A percentile compares a stretch with the other conserved stretches of the same genome.
These are phyloP conservation scores for Botrytis paeoniae DNA, from an alignment of 2,329 filamentous ascomycete species.

Conservation along the genomic window DNA sequence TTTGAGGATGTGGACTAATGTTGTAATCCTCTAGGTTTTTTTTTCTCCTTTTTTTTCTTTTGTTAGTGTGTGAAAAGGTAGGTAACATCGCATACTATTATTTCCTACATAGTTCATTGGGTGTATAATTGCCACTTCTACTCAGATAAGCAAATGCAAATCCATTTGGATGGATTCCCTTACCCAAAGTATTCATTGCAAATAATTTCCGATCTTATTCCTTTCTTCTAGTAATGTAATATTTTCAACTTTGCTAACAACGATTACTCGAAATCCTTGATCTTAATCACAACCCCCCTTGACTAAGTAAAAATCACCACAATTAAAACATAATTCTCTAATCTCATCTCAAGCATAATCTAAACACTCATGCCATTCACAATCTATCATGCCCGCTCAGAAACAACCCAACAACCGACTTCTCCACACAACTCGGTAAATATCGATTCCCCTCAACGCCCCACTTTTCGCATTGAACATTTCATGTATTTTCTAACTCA, in stretches of 20 bases:
- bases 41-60: too few relatives aligned
- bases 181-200: too few relatives aligned
- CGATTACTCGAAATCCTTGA: too few relatives aligned
- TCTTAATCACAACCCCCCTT: too few relatives aligned
- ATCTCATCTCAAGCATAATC: background rate
- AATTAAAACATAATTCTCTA: background rate
- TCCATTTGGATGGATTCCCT: too few relatives aligned
- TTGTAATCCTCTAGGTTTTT: background rate
- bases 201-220: background rate
- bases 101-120: too few relatives aligned
- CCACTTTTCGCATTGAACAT: background rate
- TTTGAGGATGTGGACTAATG: background rate
- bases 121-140: too few relatives aligned
- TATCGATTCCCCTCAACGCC: background rate
- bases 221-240: rapidly evolving
- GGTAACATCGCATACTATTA: too few relatives aligned
- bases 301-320: rapidly evolving
- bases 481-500: background rate
- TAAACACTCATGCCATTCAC: too few relatives aligned
- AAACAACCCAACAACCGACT: background rate
- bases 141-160: background rate
- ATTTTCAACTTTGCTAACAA: background rate
- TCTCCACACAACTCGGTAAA: background rate
- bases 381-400: too few relatives aligned
- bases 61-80: too few relatives aligned